Base-by-base conservation (phyloP, 164 flowering plant species). In the Vitis rupestris region DNA sequence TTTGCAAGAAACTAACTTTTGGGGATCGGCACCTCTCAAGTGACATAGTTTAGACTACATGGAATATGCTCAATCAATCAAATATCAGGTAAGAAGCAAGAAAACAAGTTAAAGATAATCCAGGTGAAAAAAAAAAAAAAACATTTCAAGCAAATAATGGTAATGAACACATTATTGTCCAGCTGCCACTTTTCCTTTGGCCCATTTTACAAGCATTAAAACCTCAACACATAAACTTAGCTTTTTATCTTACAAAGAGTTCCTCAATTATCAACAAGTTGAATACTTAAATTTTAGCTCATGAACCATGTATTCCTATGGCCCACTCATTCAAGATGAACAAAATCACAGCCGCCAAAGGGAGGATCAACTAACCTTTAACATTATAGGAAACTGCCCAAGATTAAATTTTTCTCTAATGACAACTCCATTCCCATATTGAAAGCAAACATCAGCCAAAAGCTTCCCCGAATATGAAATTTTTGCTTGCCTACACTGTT, bases 401-500 rank as follows among this genome's bases (percentile, higher is more conserved):
- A 92, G 82, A 71, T 53, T 44, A 10, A 82, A 62, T 10, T 65
- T 72, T 13, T 84, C 80, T 72, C 87, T 75, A 10, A 82, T 51
- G 30, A 64, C 71, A 12, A 60, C 61, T 12, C 78, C 80, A 14
- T 69, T 78, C 64, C 79, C 73, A 61, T 82, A 88, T 63, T 88
- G 90, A 68, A 86, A 82, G 64, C 79, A 82, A 12, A 88, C 78
- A 3, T 86, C 81, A 10, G 76, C 80, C 57, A n/a, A 1, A 23
- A 90, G 79, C 72, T 69, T 85, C 13, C 97, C 98, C 0, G 82
- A 50, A 66, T 94, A 94, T 0, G 95, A 82, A 8, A 73, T 69
- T 66, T 79, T 84, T n/a, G 89, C 89, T 74, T 88, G 94, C 57
- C 97, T 82, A 75, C 97, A 94, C 98, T 94, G 89, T 71, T 73